Evolutionary conservation across 441 rosid species (phyloP).

Genomic region (Populus tomentosa): DNA sequence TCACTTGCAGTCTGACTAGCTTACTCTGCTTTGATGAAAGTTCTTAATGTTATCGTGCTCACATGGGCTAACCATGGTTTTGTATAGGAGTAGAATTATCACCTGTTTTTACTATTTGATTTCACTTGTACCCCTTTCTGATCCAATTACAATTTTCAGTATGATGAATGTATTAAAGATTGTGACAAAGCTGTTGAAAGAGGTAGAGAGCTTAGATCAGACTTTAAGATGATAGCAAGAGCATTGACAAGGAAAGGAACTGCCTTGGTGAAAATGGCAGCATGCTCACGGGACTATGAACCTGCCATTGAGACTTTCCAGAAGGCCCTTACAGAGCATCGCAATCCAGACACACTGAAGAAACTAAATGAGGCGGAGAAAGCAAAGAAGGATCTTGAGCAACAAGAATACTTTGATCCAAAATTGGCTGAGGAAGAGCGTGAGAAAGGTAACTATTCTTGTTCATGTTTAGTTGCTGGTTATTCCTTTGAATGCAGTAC

Average conservation of each 20-base stretch:
- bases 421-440: conserved; percentile 87
- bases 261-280: conserved; percentile 71
- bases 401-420: conserved; percentile 82
- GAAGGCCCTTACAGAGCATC: conserved; percentile 96
- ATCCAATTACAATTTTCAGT: conserved; percentile 34
- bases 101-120: not conserved
- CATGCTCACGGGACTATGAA: conserved; percentile 66
- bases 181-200: conserved; percentile 96
- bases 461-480: not conserved
- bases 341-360: conserved; percentile 91
- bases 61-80: not conserved
- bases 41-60: not conserved
- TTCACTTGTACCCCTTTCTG: not conserved
- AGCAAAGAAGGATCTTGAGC: conserved; percentile 87
- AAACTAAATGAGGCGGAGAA: conserved; percentile 86
- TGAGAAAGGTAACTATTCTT: conserved; percentile 62
- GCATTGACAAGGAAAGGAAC: conserved; percentile 96
- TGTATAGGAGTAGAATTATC: not conserved
- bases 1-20: not conserved
- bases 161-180: conserved; percentile 76
- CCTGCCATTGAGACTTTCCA: conserved; percentile 86
- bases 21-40: not conserved
- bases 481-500: not conserved
- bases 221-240: conserved; percentile 86
- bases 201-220: conserved; percentile 94